Conservation (phyloP, 192 early-diverging fungal species). For the Backusella parvicylindrica region DNA sequence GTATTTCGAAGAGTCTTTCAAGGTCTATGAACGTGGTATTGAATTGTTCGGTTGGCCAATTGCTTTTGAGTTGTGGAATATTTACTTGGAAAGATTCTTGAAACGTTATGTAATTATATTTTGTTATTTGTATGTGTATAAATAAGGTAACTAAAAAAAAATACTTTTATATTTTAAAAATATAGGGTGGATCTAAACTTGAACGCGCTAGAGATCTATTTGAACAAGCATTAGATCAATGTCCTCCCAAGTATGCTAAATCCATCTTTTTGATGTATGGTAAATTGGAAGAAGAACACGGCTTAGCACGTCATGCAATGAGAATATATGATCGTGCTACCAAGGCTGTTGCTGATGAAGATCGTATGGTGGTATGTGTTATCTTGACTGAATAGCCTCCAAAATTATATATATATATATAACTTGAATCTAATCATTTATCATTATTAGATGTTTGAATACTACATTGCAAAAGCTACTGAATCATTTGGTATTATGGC, state of each 20-base stretch:
- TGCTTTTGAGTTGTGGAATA: conserved; percentile 96
- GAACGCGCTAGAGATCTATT: conserved; percentile 94
- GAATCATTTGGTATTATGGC: conserved; percentile 83
- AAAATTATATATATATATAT: too few species aligned
- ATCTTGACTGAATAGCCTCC: too few species aligned
- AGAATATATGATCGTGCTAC: conserved; percentile 92
- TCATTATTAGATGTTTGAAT: conserved; percentile 62
- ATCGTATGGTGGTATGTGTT: conserved; percentile 58
- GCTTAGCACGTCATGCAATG: conserved; percentile 89
- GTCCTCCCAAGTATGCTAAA: conserved; percentile 83
- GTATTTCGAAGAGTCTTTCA: conserved; percentile 94
- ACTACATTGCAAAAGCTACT: conserved; percentile 88
- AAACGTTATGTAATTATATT: conserved; percentile 62
- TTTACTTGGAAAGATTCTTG: conserved; percentile 88
- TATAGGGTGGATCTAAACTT: conserved; percentile 70
- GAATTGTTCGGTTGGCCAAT: conserved; percentile 95
- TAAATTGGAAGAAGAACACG: conserved; percentile 88
- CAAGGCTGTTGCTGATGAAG: conserved; percentile 66
- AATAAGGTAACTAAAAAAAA: neutral
- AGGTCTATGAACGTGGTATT: conserved; percentile 95
- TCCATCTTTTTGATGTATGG: conserved; percentile 89
- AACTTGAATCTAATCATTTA: neutral
- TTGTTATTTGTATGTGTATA: neutral
- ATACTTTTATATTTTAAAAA: neutral
- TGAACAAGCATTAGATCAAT: conserved; percentile 87